Evolutionary conservation across 108 stramenopile species (phyloP), one percentile per base, ranked within the genome.

Genomic region (Skeletonema costatum): DNA sequence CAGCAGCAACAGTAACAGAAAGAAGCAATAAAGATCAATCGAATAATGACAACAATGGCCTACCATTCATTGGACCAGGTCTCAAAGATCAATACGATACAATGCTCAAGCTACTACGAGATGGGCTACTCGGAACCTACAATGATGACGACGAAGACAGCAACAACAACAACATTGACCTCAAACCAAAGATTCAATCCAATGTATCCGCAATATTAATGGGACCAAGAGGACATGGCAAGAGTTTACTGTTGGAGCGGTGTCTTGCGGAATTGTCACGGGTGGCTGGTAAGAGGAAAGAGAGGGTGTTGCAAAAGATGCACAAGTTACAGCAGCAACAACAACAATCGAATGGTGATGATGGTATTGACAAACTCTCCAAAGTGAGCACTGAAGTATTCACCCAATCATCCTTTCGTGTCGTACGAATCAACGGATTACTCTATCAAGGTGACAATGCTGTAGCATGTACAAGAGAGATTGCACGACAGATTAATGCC

Each of bases 151-250:
- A 39, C 21, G 70, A 46, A 3, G 71, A 53, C 9, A 0, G 56
- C 29, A 14, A 66, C 63, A 2, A 39, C 9, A 4, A 64, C 19
- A 19, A 64, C 33, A 64, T 31, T 42, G 60, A 50, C 42, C 0
- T 46, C 44, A 11, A 11, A 46, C 64, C 64, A 35, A 75, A 39
- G 58, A 64, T 58, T 5, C 60, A 78, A 72, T 65, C 80, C 9
- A 92, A 90, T 33, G 86, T 87, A 10, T 81, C 92, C 14, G 90
- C 90, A 4, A 65, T 95, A 29, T 64, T 95, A 33, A 90, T 90
- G 87, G 93, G 93, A 44, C 81, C 85, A 13, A 66, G 85, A 64
- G 95, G 92, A 2, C 80, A 83, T 56, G 95, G 95, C 4, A 96
- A 96, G 76, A 80, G 78, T 9, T 69, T 91, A 25, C 48, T 96